Conservation (phyloP, 306 rosid species). For the Glycine soja region DNA sequence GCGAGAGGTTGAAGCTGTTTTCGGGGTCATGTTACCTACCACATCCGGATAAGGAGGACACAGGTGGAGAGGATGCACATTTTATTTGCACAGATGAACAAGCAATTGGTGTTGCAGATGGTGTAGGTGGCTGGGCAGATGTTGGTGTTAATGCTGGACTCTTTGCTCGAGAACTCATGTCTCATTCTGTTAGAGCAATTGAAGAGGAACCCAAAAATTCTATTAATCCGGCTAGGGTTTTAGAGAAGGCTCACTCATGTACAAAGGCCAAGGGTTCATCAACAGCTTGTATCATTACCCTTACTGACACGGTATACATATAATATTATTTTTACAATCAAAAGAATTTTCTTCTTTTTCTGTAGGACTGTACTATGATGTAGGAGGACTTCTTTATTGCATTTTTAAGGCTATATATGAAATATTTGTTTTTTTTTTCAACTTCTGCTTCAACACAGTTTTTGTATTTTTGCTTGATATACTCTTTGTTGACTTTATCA, state of each 20-base stretch:
- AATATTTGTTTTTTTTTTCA: too few species aligned
- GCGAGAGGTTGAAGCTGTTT: conserved; percentile 64
- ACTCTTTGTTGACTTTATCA: too few species aligned
- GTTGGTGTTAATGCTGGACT: conserved; percentile 85
- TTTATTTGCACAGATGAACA: conserved; percentile 82
- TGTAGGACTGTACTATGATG: background rate
- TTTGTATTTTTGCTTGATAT: too few species aligned
- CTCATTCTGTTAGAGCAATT: conserved; percentile 68
- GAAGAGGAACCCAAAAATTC: conserved; percentile 72
- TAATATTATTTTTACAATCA: conserved; percentile 20
- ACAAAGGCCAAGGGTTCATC: conserved; percentile 84
- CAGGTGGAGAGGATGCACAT: conserved; percentile 96
- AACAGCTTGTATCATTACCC: conserved; percentile 88
- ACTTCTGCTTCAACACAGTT: too few species aligned
- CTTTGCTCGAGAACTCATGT: conserved; percentile 83
- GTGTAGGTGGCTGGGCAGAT: conserved; percentile 99
- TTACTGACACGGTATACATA: conserved; percentile 64
- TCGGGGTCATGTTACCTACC: conserved; percentile 92
- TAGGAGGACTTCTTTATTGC: background rate
- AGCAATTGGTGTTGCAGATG: conserved; percentile 89
- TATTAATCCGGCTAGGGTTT: conserved; percentile 73
- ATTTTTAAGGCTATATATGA: background rate
- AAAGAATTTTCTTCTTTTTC: conserved; percentile 15
- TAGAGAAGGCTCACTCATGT: conserved; percentile 82
- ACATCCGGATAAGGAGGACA: conserved; percentile 87